These are phyloP conservation scores for Taiwanofungus camphoratus DNA, from an alignment of 1,284 basidiomycete genomes.

Conservation along the genomic window DNA sequence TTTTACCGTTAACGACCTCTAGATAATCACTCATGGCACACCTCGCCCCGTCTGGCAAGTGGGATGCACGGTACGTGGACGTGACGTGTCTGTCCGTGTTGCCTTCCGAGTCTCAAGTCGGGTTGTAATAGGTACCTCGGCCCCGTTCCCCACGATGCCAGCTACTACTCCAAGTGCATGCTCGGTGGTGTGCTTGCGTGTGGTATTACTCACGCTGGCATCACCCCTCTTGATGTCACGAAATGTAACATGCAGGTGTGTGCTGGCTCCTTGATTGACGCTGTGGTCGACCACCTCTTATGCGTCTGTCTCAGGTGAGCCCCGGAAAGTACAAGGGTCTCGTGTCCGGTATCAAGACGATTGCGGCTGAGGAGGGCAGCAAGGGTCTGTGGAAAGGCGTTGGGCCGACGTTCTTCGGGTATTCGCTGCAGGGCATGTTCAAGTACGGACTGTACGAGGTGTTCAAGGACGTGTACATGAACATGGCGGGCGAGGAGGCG, in stretches of 20 bases:
- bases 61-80: constrained; percentile 58
- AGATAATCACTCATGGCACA: constrained; percentile 30
- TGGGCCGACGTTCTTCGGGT: constrained; percentile 88
- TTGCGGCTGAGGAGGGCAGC: constrained; percentile 79
- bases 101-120: neutral
- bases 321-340: constrained; percentile 76
- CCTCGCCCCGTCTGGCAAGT: constrained; percentile 44
- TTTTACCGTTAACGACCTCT: constrained; percentile 17
- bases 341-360: constrained; percentile 63
- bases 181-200: constrained; percentile 91
- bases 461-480: constrained; percentile 92
- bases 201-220: constrained; percentile 89
- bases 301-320: constrained; percentile 51
- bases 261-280: constrained; percentile 22
- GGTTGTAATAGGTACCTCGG: constrained; percentile 45
- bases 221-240: constrained; percentile 91
- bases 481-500: constrained; percentile 81
- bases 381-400: constrained; percentile 92
- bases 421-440: constrained; percentile 94
- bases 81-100: constrained; percentile 2
- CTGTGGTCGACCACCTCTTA: constrained; percentile 16
- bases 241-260: constrained; percentile 98
- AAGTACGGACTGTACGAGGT: constrained; percentile 96
- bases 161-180: constrained; percentile 77
- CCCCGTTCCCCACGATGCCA: constrained; percentile 66